phyloP scores from a whole-genome alignment of 2,329 filamentous ascomycete genomes.

The Exophiala sideris region DNA sequence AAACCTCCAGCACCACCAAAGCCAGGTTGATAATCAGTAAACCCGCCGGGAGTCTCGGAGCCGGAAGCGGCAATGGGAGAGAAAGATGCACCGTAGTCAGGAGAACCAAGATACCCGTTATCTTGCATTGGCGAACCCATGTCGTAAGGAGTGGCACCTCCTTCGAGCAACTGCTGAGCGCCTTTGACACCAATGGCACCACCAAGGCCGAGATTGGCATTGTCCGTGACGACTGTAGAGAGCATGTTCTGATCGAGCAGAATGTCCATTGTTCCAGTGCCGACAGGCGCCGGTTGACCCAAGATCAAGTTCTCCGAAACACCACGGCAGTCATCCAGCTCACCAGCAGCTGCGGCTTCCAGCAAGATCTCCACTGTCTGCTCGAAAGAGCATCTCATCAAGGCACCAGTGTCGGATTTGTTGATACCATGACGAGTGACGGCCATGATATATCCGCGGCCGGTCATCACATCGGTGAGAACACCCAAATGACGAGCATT shows the following conservation, averaged over 20 bases:
- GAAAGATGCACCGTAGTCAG: slow-evolving; percentile 59
- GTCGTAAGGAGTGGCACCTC: slow-evolving; percentile 92
- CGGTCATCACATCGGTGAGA: slow-evolving; percentile 96
- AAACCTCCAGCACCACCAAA: slow-evolving; percentile 58
- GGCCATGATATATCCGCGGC: slow-evolving; percentile 87
- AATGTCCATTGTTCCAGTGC: slow-evolving; percentile 93
- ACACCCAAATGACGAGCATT: slow-evolving; percentile 96
- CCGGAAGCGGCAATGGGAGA: slow-evolving; percentile 74
- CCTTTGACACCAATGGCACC: slow-evolving; percentile 70
- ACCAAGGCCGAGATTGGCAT: slow-evolving; percentile 79
- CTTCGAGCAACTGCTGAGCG: slow-evolving; percentile 49
- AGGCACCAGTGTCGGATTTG: slow-evolving; percentile 90
- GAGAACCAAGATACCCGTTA: slow-evolving; percentile 59
- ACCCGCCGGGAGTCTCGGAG: slow-evolving; percentile 54
- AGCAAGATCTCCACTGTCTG: slow-evolving; percentile 98
- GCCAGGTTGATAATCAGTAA: slow-evolving; percentile 66
- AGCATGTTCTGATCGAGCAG: slow-evolving; percentile 93
- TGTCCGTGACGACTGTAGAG: slow-evolving; percentile 89
- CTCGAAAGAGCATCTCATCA: slow-evolving; percentile 99
- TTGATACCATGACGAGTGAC: slow-evolving; percentile 99
- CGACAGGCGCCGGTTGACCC: slow-evolving; percentile 93
- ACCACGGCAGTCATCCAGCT: slow-evolving; percentile 95
- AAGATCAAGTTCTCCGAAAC: slow-evolving; percentile 99
- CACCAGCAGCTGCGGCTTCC: slow-evolving; percentile 89
- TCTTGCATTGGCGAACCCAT: slow-evolving; percentile 62